Conservation (phyloP, 1,284 basidiomycete species). For the Cryptococcus hybrid region DNA sequence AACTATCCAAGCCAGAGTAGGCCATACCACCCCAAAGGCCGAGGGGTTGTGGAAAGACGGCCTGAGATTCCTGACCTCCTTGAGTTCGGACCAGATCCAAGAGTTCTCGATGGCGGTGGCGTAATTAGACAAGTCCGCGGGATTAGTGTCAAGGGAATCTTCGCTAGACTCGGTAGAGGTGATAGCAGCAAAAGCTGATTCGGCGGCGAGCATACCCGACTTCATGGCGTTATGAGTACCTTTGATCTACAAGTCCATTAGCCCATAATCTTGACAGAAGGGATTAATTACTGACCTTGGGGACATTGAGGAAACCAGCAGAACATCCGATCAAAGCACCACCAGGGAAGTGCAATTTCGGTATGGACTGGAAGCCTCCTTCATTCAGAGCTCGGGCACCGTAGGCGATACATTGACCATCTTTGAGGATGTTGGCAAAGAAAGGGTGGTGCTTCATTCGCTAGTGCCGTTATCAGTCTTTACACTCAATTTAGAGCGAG, state of each 20-base stretch:
- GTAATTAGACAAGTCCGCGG: conserved; percentile 74
- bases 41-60: conserved; percentile 84
- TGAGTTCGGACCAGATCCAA: conserved; percentile 85
- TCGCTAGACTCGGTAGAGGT: conserved; percentile 30
- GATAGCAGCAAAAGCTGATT: conserved; percentile 73
- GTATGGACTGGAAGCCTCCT: conserved; percentile 91
- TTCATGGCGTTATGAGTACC: conserved; percentile 99
- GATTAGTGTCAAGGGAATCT: conserved; percentile 10
- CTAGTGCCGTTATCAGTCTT: conserved; percentile 49
- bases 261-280: too few species aligned
- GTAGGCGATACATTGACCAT: conserved; percentile 79
- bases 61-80: conserved; percentile 89
- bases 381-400: conserved; percentile 91
- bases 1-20: conserved; percentile 86
- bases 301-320: conserved; percentile 93
- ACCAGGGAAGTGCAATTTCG: conserved; percentile 89
- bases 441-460: conserved; percentile 98
- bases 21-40: conserved; percentile 86
- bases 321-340: conserved; percentile 94
- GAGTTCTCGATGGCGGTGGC: conserved; percentile 70
- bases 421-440: conserved; percentile 75
- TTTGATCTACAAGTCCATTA: conserved; percentile 63
- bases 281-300: conserved; percentile 57
- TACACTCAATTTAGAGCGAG: too few species aligned
- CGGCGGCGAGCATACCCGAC: conserved; percentile 94